Conservation (phyloP, 345 rosid genomes). For the Populus davidiana region DNA sequence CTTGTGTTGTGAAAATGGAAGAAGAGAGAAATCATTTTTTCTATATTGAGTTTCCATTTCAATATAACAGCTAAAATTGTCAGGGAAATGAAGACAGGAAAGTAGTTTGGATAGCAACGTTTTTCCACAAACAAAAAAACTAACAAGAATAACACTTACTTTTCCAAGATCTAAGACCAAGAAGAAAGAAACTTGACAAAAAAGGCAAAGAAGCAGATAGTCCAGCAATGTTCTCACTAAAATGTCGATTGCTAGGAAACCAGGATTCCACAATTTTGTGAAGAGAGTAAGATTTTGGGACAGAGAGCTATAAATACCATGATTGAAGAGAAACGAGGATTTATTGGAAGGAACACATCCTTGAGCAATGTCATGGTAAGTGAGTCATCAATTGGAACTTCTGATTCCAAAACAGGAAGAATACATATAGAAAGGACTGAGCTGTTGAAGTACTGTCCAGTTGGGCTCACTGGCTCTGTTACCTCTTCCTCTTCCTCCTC, state of each 20-base stretch:
- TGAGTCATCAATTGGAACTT: slow-evolving; percentile 36
- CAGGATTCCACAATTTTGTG: background rate
- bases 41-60: too few species aligned
- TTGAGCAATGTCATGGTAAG: slow-evolving; percentile 18
- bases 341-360: slow-evolving; percentile 40
- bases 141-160: too few species aligned
- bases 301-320: slow-evolving; percentile 26
- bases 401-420: slow-evolving; percentile 32
- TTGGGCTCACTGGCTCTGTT: slow-evolving; percentile 41
- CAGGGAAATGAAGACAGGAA: too few species aligned
- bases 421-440: slow-evolving; percentile 30
- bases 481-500: slow-evolving; percentile 13
- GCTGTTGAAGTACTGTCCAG: slow-evolving; percentile 37
- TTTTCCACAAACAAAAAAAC: too few species aligned
- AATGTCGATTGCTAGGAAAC: background rate
- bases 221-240: too few species aligned
- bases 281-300: background rate
- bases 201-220: too few species aligned
- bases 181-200: too few species aligned
- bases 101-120: too few species aligned
- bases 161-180: too few species aligned
- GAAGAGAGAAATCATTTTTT: too few species aligned
- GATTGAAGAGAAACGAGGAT: slow-evolving; percentile 46
- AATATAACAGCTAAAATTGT: too few species aligned
- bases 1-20: too few species aligned